Evolutionary conservation across 352 stramenopile genomes (phyloP).

Genomic region (Hyaloperonospora brassicae): DNA sequence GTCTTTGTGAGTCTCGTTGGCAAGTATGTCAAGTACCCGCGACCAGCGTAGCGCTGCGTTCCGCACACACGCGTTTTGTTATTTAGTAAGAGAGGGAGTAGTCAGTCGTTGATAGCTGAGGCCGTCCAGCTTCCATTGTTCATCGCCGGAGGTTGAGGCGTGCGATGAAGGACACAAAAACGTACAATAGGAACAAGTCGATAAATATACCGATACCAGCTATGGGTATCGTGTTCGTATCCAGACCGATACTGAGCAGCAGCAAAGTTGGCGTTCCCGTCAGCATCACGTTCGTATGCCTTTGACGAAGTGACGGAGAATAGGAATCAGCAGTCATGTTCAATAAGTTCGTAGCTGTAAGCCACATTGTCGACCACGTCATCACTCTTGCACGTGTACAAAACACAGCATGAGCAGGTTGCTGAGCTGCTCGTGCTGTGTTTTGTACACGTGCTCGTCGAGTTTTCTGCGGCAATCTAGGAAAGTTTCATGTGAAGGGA

Average conservation of each 20-base stretch:
- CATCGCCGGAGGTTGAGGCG: neutral
- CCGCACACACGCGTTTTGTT: slow-evolving; percentile 19
- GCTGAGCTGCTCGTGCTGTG: too few species aligned
- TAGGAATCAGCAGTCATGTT: too few species aligned
- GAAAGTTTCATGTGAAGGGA: too few species aligned
- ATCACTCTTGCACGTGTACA: too few species aligned
- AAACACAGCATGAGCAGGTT: too few species aligned
- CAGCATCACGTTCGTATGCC: too few species aligned
- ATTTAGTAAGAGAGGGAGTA: slow-evolving; percentile 29
- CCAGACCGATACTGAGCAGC: neutral
- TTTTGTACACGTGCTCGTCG: too few species aligned
- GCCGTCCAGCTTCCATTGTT: slow-evolving; percentile 7
- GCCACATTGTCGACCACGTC: too few species aligned
- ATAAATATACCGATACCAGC: slow-evolving; percentile 15
- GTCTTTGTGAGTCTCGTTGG: slow-evolving; percentile 7
- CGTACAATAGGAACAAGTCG: slow-evolving; percentile 29
- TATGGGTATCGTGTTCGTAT: slow-evolving; percentile 1
- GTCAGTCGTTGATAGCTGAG: slow-evolving; percentile 15
- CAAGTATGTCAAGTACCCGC: slow-evolving; percentile 21
- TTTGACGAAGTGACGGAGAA: too few species aligned
- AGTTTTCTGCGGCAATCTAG: too few species aligned
- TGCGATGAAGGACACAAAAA: slow-evolving; percentile 13
- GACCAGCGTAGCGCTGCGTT: neutral
- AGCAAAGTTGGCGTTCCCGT: too few species aligned
- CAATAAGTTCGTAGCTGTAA: too few species aligned